Evolutionary conservation across 108 stramenopile species (phyloP), one percentile per base, ranked within the genome.

Genomic region (Aurantiochytrium sp.): DNA sequence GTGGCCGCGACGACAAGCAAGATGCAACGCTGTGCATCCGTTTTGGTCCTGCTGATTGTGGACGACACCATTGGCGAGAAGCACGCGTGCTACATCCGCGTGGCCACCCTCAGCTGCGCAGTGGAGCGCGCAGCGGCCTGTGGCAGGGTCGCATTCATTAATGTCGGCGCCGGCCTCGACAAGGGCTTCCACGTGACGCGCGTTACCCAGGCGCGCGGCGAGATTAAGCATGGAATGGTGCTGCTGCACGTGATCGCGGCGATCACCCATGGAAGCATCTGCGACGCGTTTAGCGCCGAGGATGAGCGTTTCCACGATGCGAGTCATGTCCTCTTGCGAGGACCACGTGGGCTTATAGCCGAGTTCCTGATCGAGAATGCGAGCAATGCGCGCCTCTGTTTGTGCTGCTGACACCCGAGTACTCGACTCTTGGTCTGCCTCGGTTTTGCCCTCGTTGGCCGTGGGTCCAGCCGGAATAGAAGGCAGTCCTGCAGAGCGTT

Each of bases 221-320:
- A 83, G 76, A 45, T 83, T 83, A 35, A 83, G 76, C 76, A 83
- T 83, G 28, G 76, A 53, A 23, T 83, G 76, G 12, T 83, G 76
- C 42, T 69, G 76, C 42, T 69, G 64, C 21, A 69, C 21, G 25
- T 69, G 76, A 6, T 83, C 76, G 43, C 49, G 49, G 12, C 51
- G n/a, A 12, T 35, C 76, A 14, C 10, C 6, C 64, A 69, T 8
- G 55, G 55, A 69, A 4, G 64, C 25, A 69, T 42, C 64, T 16
- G 64, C 64, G 64, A 12, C 23, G 6, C 76, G 76, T 8, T 28
- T 47, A 1, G 49, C 76, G 45, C 76, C 76, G 23, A 83, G 76
- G 49, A 83, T 83, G 28, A 83, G 76, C 18, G 76, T 83, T 23
- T 83, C 76, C 6, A 83, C 76, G 51, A 83, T 83, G 49, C 51